Evolutionary conservation across 2,329 filamentous ascomycete genomes (phyloP).

Genomic region (Aspergillus sp.): DNA sequence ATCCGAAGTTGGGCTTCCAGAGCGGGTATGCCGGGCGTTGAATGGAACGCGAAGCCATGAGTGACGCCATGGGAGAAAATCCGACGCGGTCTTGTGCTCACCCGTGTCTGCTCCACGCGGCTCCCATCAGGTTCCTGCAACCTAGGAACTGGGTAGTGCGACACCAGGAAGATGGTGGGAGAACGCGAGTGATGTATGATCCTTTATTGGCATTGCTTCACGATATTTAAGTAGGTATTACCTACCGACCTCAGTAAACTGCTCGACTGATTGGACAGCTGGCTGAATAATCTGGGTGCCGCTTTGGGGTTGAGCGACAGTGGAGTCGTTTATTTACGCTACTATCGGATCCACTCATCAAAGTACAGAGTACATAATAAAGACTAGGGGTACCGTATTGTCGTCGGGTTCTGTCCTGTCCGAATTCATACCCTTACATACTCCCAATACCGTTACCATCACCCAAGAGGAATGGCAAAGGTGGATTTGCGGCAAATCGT

Average conservation of each 20-base stretch:
- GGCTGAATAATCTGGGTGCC: background rate
- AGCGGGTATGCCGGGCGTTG: constrained; percentile 19
- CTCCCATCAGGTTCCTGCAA: background rate
- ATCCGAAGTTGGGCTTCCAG: constrained; percentile 17
- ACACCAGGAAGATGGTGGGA: background rate
- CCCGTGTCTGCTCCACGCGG: constrained; percentile 5
- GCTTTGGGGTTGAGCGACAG: constrained; percentile 15
- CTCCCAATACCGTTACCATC: background rate
- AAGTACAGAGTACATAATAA: no score
- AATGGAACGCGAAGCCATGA: constrained; percentile 31
- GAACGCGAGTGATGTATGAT: background rate
- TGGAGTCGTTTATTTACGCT: constrained; percentile 26
- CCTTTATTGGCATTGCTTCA: no score
- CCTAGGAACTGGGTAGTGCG: background rate
- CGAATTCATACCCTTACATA: background rate
- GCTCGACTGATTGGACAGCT: background rate
- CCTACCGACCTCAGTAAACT: background rate
- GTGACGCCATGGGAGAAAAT: constrained; percentile 27
- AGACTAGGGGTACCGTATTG: constrained; percentile 6
- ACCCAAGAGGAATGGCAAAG: background rate
- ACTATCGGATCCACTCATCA: constrained; percentile 15
- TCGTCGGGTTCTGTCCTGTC: background rate
- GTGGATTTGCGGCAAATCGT: constrained; percentile 1
- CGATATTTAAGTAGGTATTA: no score
- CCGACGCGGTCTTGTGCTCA: constrained; percentile 10